phyloP scores from a whole-genome alignment of 208 protist species.

The Acanthamoeba sp. region DNA sequence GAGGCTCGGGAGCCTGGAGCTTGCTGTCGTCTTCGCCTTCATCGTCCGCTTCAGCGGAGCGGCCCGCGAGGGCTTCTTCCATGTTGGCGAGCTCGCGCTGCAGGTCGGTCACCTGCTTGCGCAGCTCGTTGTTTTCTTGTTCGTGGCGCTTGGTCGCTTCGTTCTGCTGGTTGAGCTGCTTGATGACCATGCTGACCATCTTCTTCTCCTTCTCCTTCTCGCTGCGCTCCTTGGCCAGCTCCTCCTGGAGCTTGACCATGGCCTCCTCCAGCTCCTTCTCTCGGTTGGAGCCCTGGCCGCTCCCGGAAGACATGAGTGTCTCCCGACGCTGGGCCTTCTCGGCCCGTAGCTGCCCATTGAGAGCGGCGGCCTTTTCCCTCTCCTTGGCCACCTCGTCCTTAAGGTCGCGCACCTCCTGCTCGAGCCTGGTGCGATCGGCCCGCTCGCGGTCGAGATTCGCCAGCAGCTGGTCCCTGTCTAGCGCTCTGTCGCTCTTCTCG shows the following conservation, averaged over 20 bases:
- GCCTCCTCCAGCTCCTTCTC: not conserved
- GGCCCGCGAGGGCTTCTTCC: not conserved
- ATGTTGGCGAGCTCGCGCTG: not conserved
- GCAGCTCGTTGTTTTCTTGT: not conserved
- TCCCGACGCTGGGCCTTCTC: not conserved
- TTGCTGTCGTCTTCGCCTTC: not conserved
- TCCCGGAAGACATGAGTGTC: not conserved
- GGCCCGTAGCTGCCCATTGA: not conserved
- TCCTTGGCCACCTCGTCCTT: not conserved
- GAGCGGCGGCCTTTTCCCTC: not conserved
- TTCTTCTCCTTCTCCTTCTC: conserved; percentile 45
- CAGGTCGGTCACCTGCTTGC: not conserved
- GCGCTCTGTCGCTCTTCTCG: not conserved
- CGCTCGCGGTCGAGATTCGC: conserved; percentile 2
- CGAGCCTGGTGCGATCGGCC: not conserved
- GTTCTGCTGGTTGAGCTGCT: conserved; percentile 33
- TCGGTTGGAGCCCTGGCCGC: not conserved
- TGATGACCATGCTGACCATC: not conserved
- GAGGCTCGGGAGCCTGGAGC: not conserved
- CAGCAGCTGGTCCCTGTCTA: not conserved
- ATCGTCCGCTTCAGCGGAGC: not conserved
- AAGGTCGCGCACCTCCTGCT: conserved; percentile 8
- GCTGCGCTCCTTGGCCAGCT: not conserved
- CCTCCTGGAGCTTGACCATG: not conserved
- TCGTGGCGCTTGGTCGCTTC: not conserved